A percentile compares a stretch with the other conserved stretches of the same genome.
These are phyloP conservation scores for Yamadazyma triangularis DNA, from an alignment of 1,139 yeast species.

Conservation along the genomic window DNA sequence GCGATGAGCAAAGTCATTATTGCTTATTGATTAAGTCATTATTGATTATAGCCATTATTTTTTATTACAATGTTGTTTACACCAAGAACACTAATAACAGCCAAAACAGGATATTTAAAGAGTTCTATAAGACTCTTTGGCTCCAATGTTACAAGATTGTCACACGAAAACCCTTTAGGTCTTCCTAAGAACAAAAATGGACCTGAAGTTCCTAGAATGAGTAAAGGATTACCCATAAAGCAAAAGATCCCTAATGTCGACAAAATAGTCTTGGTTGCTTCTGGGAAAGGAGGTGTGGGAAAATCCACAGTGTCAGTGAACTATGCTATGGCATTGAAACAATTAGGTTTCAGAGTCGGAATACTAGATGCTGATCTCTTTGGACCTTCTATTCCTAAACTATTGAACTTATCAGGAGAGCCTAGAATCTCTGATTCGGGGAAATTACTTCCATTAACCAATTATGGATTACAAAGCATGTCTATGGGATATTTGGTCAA, in stretches of 20 bases:
- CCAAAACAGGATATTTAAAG: no score
- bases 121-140: no score
- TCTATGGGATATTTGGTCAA: slow-evolving; percentile 80
- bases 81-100: no score
- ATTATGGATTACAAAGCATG: slow-evolving; percentile 81
- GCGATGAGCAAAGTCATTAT: no score
- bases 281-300: slow-evolving; percentile 78
- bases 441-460: slow-evolving; percentile 61
- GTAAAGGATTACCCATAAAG: slow-evolving; percentile 50
- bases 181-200: slow-evolving; percentile 39
- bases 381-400: slow-evolving; percentile 78
- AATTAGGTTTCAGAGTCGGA: slow-evolving; percentile 58
- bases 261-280: slow-evolving; percentile 63
- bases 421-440: slow-evolving; percentile 57
- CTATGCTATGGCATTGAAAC: slow-evolving; percentile 57
- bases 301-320: slow-evolving; percentile 61
- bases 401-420: slow-evolving; percentile 61
- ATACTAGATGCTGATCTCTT: slow-evolving; percentile 77
- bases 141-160: no score
- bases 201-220: slow-evolving; percentile 29
- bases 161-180: slow-evolving; percentile 42
- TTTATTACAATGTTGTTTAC: no score
- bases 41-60: no score
- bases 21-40: no score
- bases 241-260: slow-evolving; percentile 57